phyloP scores from a whole-genome alignment of 345 rosid genomes.

The Bruguiera parviflora region DNA sequence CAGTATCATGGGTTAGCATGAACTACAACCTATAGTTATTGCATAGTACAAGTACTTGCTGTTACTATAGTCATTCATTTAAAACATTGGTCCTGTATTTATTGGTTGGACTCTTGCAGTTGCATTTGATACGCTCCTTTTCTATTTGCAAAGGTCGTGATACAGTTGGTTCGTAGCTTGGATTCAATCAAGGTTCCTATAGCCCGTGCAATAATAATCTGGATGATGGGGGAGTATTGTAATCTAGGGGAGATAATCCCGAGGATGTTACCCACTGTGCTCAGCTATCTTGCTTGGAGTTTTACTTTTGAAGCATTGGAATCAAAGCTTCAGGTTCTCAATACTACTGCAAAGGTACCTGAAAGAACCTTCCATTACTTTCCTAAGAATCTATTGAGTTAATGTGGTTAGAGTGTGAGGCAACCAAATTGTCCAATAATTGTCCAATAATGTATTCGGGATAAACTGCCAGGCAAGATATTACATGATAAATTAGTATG shows the following conservation, averaged over 20 bases:
- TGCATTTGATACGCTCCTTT: neutral
- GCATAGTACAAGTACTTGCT: neutral
- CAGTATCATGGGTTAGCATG: no score
- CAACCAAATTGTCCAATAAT: neutral
- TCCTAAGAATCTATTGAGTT: neutral
- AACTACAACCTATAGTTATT: no score
- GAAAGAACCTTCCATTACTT: conserved; percentile 1
- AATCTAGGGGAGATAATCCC: conserved; percentile 71
- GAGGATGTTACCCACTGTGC: conserved; percentile 63
- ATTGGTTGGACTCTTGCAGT: neutral
- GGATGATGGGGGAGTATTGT: conserved; percentile 91
- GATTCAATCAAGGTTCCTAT: conserved; percentile 83
- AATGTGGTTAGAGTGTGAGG: neutral
- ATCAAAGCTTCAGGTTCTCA: conserved; percentile 90
- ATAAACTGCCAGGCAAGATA: neutral
- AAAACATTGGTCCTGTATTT: neutral
- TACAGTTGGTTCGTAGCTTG: conserved; percentile 71
- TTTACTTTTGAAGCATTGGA: conserved; percentile 78
- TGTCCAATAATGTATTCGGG: neutral
- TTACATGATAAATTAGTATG: neutral
- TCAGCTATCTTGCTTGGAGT: conserved; percentile 86
- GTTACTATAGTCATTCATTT: neutral
- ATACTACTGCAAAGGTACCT: conserved; percentile 64
- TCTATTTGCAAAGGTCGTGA: conserved; percentile 53
- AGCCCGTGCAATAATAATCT: conserved; percentile 85